Base-by-base conservation (phyloP, 129 eudicot species). In the Lactuca saligna region DNA sequence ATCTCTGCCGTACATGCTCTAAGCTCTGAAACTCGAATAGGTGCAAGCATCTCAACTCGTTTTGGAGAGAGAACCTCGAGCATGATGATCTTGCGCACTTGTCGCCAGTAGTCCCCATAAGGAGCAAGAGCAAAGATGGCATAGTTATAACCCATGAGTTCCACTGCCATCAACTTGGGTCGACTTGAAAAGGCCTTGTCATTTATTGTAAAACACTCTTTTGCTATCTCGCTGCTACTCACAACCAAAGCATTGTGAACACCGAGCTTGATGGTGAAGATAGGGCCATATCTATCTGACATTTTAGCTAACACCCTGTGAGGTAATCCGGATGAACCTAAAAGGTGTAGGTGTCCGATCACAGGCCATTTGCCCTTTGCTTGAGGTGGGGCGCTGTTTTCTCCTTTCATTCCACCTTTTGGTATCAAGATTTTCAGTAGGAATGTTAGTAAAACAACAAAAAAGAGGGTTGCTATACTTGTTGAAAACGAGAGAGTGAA, bases 141-240 rank as follows among this genome's bases (percentile, higher is more conserved):
- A 53, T 64, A 49, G 66, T 77, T 73, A 33, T 82, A 82, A 20
- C 63, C 82, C 80, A 82, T 59, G 14, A 65, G 20, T 14, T 82
- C 68, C 0, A 29, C 8, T 14, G 60, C 29, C 29, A 25, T 25
- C 29, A 25, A 25, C 29, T 25, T 25, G 29, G 29, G 29, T 25
- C 29, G 29, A 25, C 29, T 25, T 25, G 29, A 25, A 25, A 25
- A 25, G 29, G 29, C 29, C 29, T 25, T 25, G 2, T 25, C 1
- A 25, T 25, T 25, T 25, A 25, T 25, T 25, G 29, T 25, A 25
- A 25, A 25, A 25, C 29, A 25, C 29, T 25, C 29, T 25, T 25
- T 25, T 25, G 29, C 29, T 25, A 25, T 25, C 29, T 25, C 29
- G 29, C 29, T 25, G 29, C 29, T 25, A 25, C 29, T 25, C 29